Base-by-base conservation (phyloP, 1,284 basidiomycete genomes). In the Coniferiporia weirii region DNA sequence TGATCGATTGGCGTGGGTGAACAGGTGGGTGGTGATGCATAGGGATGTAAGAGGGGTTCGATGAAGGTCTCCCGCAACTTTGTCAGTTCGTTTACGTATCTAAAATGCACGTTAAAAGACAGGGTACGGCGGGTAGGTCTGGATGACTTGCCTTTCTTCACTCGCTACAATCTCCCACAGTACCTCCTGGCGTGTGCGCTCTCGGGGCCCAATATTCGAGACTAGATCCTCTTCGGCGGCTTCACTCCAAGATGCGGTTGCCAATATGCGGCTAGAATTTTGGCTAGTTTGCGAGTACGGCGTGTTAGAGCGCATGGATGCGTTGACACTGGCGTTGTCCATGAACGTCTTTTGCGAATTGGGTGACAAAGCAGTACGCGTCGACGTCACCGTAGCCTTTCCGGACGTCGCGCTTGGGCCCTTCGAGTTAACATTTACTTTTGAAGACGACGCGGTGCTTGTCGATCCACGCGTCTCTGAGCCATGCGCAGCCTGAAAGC, bases 121-220 rank as follows among this genome's bases (percentile, higher is more conserved):
- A 59, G 61, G 36, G 40, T 57, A 51, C 54, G 43, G 7, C 50
- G 56, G 48, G 20, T 47, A 60, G 34, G 44, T 49, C 27, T 27
- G 27, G 52, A 40, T 1, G 34, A 80, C 80, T 68, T 68, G 94
- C 91, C 95, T 83, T 72, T 98, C 95, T 74, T 98, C 96, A 66
- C 92, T 95, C 44, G 92, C 91, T 50, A 99, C 95, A 66, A 99
- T 98, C 76, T 99, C 96, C 82, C 95, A 98, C 36, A 99, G 73
- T 2, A 98, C 96, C 75, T 99, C 96, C 71, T 98, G 96, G 54
- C 96, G 81, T 34, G 94, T 98, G 54, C 96, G 84, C 71, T 99
- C 96, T 59, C 95, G 82, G 20, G 93, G 87, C 19, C 94, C 93
- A 19, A 99, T 78, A 69, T 99, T 96, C 46, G 87, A 87, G 7